These are phyloP conservation scores for Myriosclerotinia duriaeana DNA, from an alignment of 2,329 filamentous ascomycete species.

Conservation along the genomic window DNA sequence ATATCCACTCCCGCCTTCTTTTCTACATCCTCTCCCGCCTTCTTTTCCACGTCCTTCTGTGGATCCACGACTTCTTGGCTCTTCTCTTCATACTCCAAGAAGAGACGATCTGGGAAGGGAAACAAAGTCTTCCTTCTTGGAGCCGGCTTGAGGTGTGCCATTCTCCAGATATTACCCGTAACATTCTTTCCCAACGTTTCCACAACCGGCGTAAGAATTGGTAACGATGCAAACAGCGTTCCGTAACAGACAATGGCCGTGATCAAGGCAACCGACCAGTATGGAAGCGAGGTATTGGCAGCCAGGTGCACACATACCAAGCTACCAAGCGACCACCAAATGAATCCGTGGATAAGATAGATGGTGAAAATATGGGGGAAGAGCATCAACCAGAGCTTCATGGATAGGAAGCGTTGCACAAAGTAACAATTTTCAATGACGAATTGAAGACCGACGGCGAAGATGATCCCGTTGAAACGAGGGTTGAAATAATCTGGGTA, in stretches of 20 bases:
- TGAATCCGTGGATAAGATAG: constrained; percentile 48
- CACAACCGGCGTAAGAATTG: constrained; percentile 34
- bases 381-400: constrained; percentile 44
- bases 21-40: neutral
- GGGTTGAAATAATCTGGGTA: constrained; percentile 47
- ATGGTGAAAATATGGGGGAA: constrained; percentile 53
- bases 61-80: neutral
- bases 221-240: constrained; percentile 21
- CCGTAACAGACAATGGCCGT: constrained; percentile 14
- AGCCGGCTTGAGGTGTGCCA: constrained; percentile 23
- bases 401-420: constrained; percentile 46
- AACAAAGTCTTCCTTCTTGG: constrained; percentile 25
- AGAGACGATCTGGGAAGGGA: constrained; percentile 26
- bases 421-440: constrained; percentile 43
- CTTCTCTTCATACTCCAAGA: constrained; percentile 18
- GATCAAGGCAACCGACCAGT: constrained; percentile 29
- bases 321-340: constrained; percentile 40
- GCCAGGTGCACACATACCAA: constrained; percentile 31
- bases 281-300: constrained; percentile 30
- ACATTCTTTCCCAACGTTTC: constrained; percentile 33
- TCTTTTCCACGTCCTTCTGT: constrained; percentile 10
- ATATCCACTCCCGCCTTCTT: constrained; percentile 3
- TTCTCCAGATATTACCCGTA: constrained; percentile 28
- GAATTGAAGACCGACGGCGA: constrained; percentile 41
- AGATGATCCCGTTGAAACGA: constrained; percentile 46